Base-by-base conservation (phyloP, 1,284 basidiomycete genomes). In the Leucocoprinus gongylophorus region DNA sequence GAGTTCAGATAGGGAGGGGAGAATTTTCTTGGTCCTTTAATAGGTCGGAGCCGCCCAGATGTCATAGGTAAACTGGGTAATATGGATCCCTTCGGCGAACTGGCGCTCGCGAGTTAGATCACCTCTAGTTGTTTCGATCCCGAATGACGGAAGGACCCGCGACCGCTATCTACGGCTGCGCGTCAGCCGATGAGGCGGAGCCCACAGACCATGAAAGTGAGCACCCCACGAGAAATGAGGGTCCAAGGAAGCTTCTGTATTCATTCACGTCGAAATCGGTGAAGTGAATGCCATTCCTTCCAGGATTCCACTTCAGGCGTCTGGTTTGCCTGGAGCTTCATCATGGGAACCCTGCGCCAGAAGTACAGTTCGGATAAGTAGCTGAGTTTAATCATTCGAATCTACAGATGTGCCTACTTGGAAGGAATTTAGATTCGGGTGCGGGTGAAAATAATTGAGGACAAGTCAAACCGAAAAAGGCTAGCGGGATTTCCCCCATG, bases 21-120 rank as follows among this genome's bases (percentile, higher is more conserved):
- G 60, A 60, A 58, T 62, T 55, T 58, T 38, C 39, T 62, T 57
- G 56, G 66, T 64, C 64, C 67, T 72, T 74, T 73, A 72, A 72
- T 70, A 70, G 62, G 58, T 66, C 68, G 70, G 67, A 66, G 58
- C 66, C 66, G 66, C 62, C 62, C 59, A 69, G 60, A 62, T 71
- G 70, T 70, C 71, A 71, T 61, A 57, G 57, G 59, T 61, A 61
- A 65, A 67, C 63, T 67, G 67, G 65, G 66, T 59, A 68, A 64
- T 57, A 62, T 59, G 54, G 48, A 58, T 58, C 51, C 47, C 58
- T 58, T 60, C 63, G 62, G 61, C 55, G 59, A 57, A 60, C 57
- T 49, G 57, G 54, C 61, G 59, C 59, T 60, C 61, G 60, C 61
- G 58, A 63, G 56, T 61, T 61, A 63, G 61, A 63, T 63, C 61